Conservation (phyloP, 106 monocot genomes). For the Dendrobium officinale region DNA sequence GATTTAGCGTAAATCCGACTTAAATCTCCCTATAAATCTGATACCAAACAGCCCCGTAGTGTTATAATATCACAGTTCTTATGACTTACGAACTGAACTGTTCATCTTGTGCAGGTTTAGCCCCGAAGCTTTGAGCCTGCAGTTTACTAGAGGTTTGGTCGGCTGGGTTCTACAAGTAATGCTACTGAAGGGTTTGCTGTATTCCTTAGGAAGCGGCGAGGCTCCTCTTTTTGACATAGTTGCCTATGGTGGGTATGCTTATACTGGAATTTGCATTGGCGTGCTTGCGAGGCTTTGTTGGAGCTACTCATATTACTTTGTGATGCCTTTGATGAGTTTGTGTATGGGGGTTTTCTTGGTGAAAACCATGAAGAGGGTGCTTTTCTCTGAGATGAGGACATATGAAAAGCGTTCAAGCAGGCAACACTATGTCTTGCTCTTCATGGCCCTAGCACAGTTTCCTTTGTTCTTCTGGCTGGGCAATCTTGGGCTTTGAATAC, state of each 20-base stretch:
- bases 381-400: slow-evolving; percentile 24
- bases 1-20: too few relatives aligned
- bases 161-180: slow-evolving; percentile 30
- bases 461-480: slow-evolving; percentile 41
- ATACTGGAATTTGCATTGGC: slow-evolving; percentile 18
- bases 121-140: slow-evolving; percentile 30
- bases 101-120: slow-evolving; percentile 22
- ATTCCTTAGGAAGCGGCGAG: slow-evolving; percentile 29
- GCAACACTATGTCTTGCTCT: slow-evolving; percentile 30
- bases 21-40: too few relatives aligned
- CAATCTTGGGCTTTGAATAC: slow-evolving; percentile 14
- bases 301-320: slow-evolving; percentile 33
- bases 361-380: slow-evolving; percentile 22
- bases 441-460: slow-evolving; percentile 26
- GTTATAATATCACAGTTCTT: background rate
- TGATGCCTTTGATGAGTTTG: slow-evolving; percentile 26
- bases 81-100: background rate
- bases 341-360: slow-evolving; percentile 31
- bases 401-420: slow-evolving; percentile 33
- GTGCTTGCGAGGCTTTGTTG: slow-evolving; percentile 19
- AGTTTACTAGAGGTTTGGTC: slow-evolving; percentile 31
- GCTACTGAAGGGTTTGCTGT: slow-evolving; percentile 34
- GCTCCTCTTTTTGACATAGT: slow-evolving; percentile 18
- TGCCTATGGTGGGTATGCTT: slow-evolving; percentile 29
- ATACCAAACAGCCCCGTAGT: too few relatives aligned